Conservation (phyloP, 2,329 filamentous ascomycete genomes). For the Diaporthe australafricana region DNA sequence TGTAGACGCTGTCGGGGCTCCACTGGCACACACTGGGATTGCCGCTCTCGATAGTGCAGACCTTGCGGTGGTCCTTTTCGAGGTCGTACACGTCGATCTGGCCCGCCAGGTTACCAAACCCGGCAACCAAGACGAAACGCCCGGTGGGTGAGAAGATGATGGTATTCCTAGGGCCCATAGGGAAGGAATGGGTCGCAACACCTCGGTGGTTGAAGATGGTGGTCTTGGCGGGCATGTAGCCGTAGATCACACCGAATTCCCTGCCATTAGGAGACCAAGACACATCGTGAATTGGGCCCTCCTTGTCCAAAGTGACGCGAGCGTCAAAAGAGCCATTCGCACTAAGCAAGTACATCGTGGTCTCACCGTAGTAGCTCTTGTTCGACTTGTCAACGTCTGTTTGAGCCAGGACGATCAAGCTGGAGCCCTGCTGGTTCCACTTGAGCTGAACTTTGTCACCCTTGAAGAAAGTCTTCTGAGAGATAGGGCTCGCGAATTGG, state of each 20-base stretch:
- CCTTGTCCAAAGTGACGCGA: slow-evolving; percentile 71
- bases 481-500: slow-evolving; percentile 83
- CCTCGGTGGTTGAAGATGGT: slow-evolving; percentile 96
- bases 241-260: slow-evolving; percentile 97
- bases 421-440: slow-evolving; percentile 95
- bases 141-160: slow-evolving; percentile 95
- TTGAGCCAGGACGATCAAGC: slow-evolving; percentile 92
- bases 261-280: slow-evolving; percentile 86
- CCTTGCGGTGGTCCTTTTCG: slow-evolving; percentile 91
- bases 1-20: slow-evolving; percentile 95
- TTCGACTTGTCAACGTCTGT: slow-evolving; percentile 98
- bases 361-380: slow-evolving; percentile 99
- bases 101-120: slow-evolving; percentile 96
- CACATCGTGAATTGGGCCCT: slow-evolving; percentile 58
- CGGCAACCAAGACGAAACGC: slow-evolving; percentile 91
- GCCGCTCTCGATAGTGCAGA: slow-evolving; percentile 93
- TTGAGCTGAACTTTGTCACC: slow-evolving; percentile 98
- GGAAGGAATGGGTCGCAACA: slow-evolving; percentile 84
- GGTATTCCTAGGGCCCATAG: slow-evolving; percentile 90
- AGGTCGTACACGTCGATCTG: slow-evolving; percentile 98
- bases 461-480: slow-evolving; percentile 99
- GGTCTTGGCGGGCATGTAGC: slow-evolving; percentile 99
- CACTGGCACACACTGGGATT: slow-evolving; percentile 97
- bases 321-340: slow-evolving; percentile 93
- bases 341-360: slow-evolving; percentile 93